Conservation (phyloP, 208 protist genomes). For the Histomonas meleagridis region DNA sequence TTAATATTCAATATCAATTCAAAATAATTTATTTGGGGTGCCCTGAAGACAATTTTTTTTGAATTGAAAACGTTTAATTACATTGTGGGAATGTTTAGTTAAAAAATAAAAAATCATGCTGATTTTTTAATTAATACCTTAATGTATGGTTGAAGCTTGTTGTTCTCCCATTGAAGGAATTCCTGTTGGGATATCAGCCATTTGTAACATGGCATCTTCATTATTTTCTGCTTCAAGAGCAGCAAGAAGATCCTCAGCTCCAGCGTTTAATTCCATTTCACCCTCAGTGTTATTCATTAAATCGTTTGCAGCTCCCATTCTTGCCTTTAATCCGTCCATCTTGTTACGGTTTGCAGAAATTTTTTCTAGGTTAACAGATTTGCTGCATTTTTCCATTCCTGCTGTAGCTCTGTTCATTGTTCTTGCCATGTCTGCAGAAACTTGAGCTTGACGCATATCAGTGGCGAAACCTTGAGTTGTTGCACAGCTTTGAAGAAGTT, state of each 20-base stretch:
- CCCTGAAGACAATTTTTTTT: no score
- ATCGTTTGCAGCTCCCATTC: not conserved
- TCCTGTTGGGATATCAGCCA: not conserved
- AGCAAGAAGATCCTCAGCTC: not conserved
- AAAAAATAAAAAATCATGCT: no score
- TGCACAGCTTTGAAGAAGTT: not conserved
- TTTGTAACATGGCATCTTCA: not conserved
- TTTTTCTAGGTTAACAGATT: not conserved
- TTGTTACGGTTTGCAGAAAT: not conserved
- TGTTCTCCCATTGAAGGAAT: not conserved
- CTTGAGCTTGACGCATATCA: not conserved
- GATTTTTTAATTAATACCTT: no score
- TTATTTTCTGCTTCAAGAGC: not conserved
- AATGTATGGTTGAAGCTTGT: no score
- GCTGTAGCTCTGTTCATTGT: not conserved
- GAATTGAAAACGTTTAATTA: no score
- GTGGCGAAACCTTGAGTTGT: not conserved
- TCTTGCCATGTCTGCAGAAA: not conserved
- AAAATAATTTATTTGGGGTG: no score
- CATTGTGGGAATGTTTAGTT: no score
- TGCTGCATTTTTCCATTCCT: not conserved
- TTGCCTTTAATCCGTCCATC: not conserved
- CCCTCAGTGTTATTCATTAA: not conserved
- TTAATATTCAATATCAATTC: no score
- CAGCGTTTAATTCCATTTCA: not conserved